A percentile compares a stretch with the other conserved stretches of the same genome.
Conservation (phyloP, 1,284 basidiomycete genomes). For the Tilletia indica region DNA sequence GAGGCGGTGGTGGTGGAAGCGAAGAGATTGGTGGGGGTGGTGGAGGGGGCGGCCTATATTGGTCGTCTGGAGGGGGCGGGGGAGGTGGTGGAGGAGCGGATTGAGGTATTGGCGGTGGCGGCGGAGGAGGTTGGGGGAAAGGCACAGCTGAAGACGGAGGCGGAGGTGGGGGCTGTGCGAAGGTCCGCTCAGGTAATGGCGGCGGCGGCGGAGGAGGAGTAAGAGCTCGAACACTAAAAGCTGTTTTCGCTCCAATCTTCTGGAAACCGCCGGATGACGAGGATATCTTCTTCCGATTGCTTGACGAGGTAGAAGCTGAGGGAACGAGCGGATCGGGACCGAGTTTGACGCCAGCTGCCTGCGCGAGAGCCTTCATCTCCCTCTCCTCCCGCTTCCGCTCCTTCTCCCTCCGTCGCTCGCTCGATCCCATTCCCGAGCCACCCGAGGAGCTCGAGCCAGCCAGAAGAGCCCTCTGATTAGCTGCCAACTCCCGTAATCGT, state of each 20-base stretch:
- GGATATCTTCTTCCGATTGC: neutral
- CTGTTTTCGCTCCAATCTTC: neutral
- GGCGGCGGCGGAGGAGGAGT: neutral
- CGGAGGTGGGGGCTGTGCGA: no score
- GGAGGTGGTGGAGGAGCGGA: no score
- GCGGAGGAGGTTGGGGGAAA: neutral
- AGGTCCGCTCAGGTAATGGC: neutral
- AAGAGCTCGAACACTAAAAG: no score
- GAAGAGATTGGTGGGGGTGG: no score
- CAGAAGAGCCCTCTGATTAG: neutral
- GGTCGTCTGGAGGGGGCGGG: no score
- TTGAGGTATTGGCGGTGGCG: neutral
- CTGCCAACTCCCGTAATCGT: neutral
- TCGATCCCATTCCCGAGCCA: neutral
- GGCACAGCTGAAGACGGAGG: neutral
- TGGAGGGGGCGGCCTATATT: no score
- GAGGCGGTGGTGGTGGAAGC: no score
- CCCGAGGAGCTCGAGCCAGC: neutral
- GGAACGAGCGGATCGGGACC: neutral
- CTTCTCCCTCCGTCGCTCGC: slow-evolving; percentile 3
- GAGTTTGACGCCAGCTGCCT: neutral
- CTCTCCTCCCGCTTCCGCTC: slow-evolving; percentile 14
- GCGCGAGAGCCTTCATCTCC: slow-evolving; percentile 5
- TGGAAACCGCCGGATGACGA: neutral
- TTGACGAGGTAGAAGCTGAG: neutral